A percentile compares a stretch with the other conserved stretches of the same genome.
Conservation (phyloP, 768 basidiomycete genomes). For the Tricholoma furcatifolium region DNA sequence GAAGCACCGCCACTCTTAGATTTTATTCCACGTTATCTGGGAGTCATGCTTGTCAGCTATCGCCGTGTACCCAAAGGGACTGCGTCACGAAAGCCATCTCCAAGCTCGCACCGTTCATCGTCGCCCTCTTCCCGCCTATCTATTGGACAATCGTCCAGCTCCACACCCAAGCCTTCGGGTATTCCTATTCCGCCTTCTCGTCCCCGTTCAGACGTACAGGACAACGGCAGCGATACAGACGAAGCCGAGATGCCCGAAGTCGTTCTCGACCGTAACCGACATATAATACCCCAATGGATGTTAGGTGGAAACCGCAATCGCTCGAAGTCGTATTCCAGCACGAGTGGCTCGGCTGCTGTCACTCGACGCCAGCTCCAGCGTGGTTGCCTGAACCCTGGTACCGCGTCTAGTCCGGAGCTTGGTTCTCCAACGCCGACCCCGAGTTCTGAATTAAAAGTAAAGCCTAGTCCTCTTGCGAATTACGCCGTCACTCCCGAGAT, state of each 20-base stretch:
- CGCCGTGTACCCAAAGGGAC: slow-evolving; percentile 63
- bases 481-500: slow-evolving; percentile 33
- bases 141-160: slow-evolving; percentile 21
- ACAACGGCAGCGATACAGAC: slow-evolving; percentile 47
- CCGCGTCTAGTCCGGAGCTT: slow-evolving; percentile 73
- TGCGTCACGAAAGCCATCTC: slow-evolving; percentile 18
- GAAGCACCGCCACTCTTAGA: slow-evolving; percentile 89
- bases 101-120: slow-evolving; percentile 17
- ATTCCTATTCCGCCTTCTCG: slow-evolving; percentile 17
- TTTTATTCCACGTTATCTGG: slow-evolving; percentile 97
- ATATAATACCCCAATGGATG: slow-evolving; percentile 95
- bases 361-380: slow-evolving; percentile 37
- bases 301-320: slow-evolving; percentile 53
- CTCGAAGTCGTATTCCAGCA: slow-evolving; percentile 49
- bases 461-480: slow-evolving; percentile 40
- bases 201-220: slow-evolving; percentile 19
- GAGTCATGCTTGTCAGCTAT: slow-evolving; percentile 98
- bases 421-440: slow-evolving; percentile 29
- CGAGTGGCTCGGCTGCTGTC: slow-evolving; percentile 31
- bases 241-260: slow-evolving; percentile 95
- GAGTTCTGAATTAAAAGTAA: slow-evolving; percentile 20
- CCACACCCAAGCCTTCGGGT: slow-evolving; percentile 17
- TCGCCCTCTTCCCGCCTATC: slow-evolving; percentile 26
- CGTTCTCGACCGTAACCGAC: slow-evolving; percentile 85
- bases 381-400: slow-evolving; percentile 46